A percentile compares a stretch with the other conserved stretches of the same genome.
Conservation (phyloP, 2,329 filamentous ascomycete genomes). For the Macroventuria anomochaeta region DNA sequence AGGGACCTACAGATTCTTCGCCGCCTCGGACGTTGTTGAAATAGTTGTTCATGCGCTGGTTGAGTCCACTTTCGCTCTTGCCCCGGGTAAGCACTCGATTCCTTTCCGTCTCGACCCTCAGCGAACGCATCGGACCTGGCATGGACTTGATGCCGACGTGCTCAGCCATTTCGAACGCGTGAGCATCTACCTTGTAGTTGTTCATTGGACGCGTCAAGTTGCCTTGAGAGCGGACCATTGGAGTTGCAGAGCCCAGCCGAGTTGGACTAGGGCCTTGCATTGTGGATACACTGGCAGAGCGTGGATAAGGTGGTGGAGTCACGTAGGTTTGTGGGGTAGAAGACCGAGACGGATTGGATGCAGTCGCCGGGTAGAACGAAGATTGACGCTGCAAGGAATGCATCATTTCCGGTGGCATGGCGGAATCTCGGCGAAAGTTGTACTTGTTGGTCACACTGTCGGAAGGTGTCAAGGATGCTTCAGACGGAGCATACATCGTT, state of each 20-base stretch:
- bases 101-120: not conserved
- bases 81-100: not conserved
- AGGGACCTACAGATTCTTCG: slow-evolving; percentile 1
- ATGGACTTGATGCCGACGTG: not conserved
- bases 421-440: not conserved
- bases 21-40: not conserved
- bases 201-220: not conserved
- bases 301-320: not conserved
- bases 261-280: not conserved
- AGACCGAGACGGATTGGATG: not conserved
- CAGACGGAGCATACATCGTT: not conserved
- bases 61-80: not conserved
- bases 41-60: not conserved
- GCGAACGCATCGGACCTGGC: not conserved
- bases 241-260: not conserved
- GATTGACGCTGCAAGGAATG: not conserved
- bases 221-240: not conserved
- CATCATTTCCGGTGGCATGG: not conserved
- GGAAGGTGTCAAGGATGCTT: not conserved
- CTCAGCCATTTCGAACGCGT: not conserved
- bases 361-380: not conserved
- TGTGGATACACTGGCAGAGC: not conserved
- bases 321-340: not conserved
- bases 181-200: not conserved
- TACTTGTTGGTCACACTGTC: not conserved